Percentiles rank a stretch among this genome's conserved stretches.
phyloP scores from a whole-genome alignment of 1,139 yeast genomes.

The Candida sp. region DNA sequence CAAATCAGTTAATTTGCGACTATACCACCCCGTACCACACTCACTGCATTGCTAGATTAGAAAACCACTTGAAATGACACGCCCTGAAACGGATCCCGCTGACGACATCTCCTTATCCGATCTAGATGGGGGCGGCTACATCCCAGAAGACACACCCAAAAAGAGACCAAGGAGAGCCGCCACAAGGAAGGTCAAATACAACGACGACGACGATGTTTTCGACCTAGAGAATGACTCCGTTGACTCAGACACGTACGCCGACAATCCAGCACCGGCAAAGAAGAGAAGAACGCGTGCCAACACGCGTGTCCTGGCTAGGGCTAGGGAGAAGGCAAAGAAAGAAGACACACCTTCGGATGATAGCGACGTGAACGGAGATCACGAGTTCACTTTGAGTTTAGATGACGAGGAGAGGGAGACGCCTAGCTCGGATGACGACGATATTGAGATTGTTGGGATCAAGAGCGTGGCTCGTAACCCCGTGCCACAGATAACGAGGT shows the following conservation, averaged over 20 bases:
- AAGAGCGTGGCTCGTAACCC: slow-evolving; percentile 16
- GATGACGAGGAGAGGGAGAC: slow-evolving; percentile 21
- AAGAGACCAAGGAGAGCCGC: slow-evolving; percentile 21
- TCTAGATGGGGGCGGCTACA: slow-evolving; percentile 45
- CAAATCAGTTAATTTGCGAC: no score
- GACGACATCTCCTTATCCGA: slow-evolving; percentile 10
- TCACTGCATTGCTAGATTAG: background rate
- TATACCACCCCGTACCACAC: background rate
- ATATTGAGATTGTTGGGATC: slow-evolving; percentile 15
- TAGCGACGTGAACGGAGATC: slow-evolving; percentile 18
- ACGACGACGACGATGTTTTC: slow-evolving; percentile 22
- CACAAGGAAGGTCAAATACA: slow-evolving; percentile 12
- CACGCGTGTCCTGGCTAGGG: slow-evolving; percentile 11
- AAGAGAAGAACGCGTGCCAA: slow-evolving; percentile 21
- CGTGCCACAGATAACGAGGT: background rate
- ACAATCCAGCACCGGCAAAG: slow-evolving; percentile 13
- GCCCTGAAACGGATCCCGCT: background rate
- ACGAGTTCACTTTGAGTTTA: slow-evolving; percentile 24
- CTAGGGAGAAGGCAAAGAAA: slow-evolving; percentile 2
- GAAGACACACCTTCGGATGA: slow-evolving; percentile 4
- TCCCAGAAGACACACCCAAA: slow-evolving; percentile 37
- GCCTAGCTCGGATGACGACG: slow-evolving; percentile 21
- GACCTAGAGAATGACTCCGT: slow-evolving; percentile 16
- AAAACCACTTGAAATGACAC: slow-evolving; percentile 3
- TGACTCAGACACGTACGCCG: slow-evolving; percentile 16